Percentiles rank a stretch among this genome's conserved stretches.
phyloP scores from a whole-genome alignment of 257 asterid species.

The Orobanche coerulescens region DNA sequence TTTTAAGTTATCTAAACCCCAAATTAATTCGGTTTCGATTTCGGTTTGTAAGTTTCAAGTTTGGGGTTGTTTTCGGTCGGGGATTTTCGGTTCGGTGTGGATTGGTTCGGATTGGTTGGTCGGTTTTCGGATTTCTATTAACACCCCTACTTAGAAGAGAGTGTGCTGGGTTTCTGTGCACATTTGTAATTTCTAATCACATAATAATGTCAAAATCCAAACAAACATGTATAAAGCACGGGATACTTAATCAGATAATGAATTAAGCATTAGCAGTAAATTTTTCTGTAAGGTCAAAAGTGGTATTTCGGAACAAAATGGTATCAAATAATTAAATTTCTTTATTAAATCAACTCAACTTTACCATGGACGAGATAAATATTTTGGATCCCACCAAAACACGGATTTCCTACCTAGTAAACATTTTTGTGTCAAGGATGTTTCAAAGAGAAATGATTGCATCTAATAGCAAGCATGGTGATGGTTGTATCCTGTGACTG shows the following conservation, averaged over 20 bases:
- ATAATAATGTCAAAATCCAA: neutral
- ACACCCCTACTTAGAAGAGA: no score
- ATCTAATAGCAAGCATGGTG: neutral
- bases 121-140: no score
- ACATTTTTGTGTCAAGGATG: neutral
- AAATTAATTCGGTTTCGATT: no score
- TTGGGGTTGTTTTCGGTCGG: no score
- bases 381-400: neutral
- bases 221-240: conserved; percentile 10
- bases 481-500: neutral
- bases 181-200: neutral
- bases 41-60: no score
- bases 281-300: neutral
- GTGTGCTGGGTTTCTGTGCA: neutral
- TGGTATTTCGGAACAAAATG: neutral
- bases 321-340: neutral
- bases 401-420: neutral
- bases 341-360: neutral
- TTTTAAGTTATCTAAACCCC: no score
- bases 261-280: conserved; percentile 1
- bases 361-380: neutral
- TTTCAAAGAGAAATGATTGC: neutral
- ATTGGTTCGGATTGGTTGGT: no score
- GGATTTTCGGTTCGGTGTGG: no score
- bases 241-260: neutral